Evolutionary conservation across 257 asterid genomes (phyloP).

Genomic region (Pogostemon cablin): DNA sequence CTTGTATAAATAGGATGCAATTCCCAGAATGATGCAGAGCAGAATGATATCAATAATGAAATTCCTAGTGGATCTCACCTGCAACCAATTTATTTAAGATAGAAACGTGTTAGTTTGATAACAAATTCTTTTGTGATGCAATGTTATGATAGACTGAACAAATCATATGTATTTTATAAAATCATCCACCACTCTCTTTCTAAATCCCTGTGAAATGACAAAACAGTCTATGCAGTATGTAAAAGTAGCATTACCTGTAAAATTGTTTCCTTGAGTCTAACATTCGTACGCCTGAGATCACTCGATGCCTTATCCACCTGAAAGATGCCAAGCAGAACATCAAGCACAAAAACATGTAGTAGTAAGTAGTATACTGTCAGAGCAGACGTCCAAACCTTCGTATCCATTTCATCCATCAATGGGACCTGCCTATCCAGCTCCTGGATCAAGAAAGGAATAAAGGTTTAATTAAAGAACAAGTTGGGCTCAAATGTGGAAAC

Average conservation of each 20-base stretch:
- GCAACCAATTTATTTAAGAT: slow-evolving; percentile 24
- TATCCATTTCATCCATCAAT: slow-evolving; percentile 77
- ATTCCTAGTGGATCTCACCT: slow-evolving; percentile 77
- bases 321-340: slow-evolving; percentile 22
- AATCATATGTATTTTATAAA: too few relatives aligned
- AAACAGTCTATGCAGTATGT: too few relatives aligned
- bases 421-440: slow-evolving; percentile 97
- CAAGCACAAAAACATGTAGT: background rate
- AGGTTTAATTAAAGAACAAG: background rate
- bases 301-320: slow-evolving; percentile 83
- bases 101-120: background rate
- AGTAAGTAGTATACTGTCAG: too few relatives aligned
- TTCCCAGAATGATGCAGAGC: slow-evolving; percentile 74
- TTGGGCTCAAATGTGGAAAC: background rate
- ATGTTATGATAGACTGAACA: too few relatives aligned
- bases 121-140: too few relatives aligned
- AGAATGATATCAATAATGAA: slow-evolving; percentile 75
- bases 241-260: background rate
- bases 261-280: slow-evolving; percentile 69
- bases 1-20: slow-evolving; percentile 79
- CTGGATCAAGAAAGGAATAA: slow-evolving; percentile 36
- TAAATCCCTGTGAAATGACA: too few relatives aligned
- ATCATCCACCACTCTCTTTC: too few relatives aligned
- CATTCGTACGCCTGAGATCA: slow-evolving; percentile 66
- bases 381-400: slow-evolving; percentile 54